phyloP scores from a whole-genome alignment of 2,329 filamentous ascomycete genomes.

The Teratosphaeria zuluensis region DNA sequence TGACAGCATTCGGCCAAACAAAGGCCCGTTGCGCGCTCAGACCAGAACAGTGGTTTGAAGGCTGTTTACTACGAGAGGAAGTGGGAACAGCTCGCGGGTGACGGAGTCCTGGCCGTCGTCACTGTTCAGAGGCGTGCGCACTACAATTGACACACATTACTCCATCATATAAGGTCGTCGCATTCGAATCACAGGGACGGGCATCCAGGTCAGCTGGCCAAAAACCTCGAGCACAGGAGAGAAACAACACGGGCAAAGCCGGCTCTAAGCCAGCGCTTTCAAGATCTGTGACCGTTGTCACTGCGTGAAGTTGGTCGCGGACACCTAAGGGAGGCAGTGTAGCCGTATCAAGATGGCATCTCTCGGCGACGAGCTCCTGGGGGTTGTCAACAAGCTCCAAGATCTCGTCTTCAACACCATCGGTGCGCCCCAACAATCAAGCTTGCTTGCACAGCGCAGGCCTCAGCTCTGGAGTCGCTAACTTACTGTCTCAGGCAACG shows the following conservation, averaged over 20 bases:
- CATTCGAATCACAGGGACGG: background rate
- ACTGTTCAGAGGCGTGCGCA: background rate
- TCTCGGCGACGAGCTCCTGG: constrained; percentile 88
- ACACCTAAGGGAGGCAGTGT: background rate
- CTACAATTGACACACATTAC: background rate
- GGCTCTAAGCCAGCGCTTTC: background rate
- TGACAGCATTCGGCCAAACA: background rate
- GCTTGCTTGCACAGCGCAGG: background rate
- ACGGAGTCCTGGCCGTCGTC: background rate
- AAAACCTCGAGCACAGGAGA: background rate
- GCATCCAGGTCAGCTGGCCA: background rate
- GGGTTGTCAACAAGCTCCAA: constrained; percentile 95
- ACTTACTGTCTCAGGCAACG: constrained; percentile 57
- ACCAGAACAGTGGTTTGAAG: background rate
- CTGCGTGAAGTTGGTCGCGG: background rate
- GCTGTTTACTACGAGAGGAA: background rate
- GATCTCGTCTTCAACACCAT: constrained; percentile 94
- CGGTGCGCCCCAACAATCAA: constrained; percentile 7
- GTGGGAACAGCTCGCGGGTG: background rate
- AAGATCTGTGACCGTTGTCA: background rate
- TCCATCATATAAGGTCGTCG: background rate
- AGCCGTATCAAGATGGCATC: constrained; percentile 58
- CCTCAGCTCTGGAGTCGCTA: background rate
- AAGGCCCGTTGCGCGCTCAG: background rate
- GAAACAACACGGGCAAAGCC: background rate